Conservation (phyloP, 2,329 filamentous ascomycete genomes). For the Aspergillus alliaceus region DNA sequence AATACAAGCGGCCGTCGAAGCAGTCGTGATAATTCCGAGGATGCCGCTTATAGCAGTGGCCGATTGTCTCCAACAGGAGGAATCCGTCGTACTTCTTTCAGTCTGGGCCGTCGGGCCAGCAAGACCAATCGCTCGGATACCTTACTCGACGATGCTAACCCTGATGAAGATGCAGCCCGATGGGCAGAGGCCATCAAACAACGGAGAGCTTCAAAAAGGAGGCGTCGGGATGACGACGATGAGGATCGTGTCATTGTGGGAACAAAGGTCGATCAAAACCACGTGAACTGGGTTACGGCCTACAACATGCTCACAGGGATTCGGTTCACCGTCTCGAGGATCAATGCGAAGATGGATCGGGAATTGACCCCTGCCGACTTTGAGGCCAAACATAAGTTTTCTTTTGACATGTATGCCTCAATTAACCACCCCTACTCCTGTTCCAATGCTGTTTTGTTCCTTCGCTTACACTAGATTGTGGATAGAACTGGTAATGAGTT, state of each 20-base stretch:
- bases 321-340: slow-evolving; percentile 91
- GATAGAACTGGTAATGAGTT: slow-evolving; percentile 88
- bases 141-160: slow-evolving; percentile 77
- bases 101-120: slow-evolving; percentile 75
- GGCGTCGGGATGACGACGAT: slow-evolving; percentile 83
- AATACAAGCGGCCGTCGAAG: slow-evolving; percentile 57
- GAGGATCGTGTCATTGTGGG: slow-evolving; percentile 87
- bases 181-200: slow-evolving; percentile 94
- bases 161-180: slow-evolving; percentile 84
- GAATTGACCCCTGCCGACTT: slow-evolving; percentile 90
- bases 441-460: background rate
- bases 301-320: slow-evolving; percentile 99
- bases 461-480: slow-evolving; percentile 1
- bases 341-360: slow-evolving; percentile 94
- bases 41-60: slow-evolving; percentile 65
- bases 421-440: slow-evolving; percentile 24
- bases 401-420: slow-evolving; percentile 83
- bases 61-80: slow-evolving; percentile 74
- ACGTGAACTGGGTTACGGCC: slow-evolving; percentile 95
- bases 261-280: slow-evolving; percentile 95
- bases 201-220: slow-evolving; percentile 84
- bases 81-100: slow-evolving; percentile 77
- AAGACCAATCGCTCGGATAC: slow-evolving; percentile 82
- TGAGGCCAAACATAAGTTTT: slow-evolving; percentile 92
- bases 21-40: slow-evolving; percentile 69